phyloP scores from a whole-genome alignment of 768 basidiomycete species.

The Leucosporidium scottii region DNA sequence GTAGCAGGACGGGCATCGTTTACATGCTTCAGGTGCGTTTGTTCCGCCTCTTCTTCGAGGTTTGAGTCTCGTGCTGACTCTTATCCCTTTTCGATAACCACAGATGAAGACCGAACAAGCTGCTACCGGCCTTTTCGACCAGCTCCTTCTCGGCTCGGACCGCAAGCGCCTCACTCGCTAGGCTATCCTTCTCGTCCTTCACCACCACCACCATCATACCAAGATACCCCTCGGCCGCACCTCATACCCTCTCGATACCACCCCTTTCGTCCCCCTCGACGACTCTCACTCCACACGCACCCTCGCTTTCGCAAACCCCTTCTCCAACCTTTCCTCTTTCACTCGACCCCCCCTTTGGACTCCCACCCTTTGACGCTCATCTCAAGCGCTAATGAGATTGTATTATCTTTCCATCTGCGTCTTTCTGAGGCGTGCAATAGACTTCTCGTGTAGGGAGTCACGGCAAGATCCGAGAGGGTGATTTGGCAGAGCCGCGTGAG shows the following conservation, averaged over 20 bases:
- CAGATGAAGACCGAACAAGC: conserved; percentile 67
- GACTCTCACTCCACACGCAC: background rate
- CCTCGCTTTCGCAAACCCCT: background rate
- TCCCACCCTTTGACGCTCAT: background rate
- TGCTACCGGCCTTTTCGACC: conserved; percentile 76
- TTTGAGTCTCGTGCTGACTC: background rate
- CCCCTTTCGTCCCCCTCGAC: background rate
- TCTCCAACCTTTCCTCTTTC: background rate
- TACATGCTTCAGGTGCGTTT: conserved; percentile 82
- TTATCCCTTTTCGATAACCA: too few relatives aligned
- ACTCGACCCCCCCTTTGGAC: background rate
- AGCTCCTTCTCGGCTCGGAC: conserved; percentile 69
- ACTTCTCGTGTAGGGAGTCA: background rate
- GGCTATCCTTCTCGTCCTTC: background rate
- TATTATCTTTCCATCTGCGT: background rate
- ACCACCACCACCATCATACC: background rate
- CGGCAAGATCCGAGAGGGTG: too few relatives aligned
- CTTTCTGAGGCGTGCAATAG: background rate
- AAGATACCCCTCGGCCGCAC: background rate
- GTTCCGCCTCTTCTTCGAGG: background rate
- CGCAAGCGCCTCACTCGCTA: conserved; percentile 3
- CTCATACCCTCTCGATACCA: background rate
- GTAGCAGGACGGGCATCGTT: conserved; percentile 82
- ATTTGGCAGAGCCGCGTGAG: too few relatives aligned
- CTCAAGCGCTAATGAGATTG: too few relatives aligned